Evolutionary conservation across 345 rosid genomes (phyloP), one percentile per base, ranked within the genome.

Genomic region (Acer yangbiense): DNA sequence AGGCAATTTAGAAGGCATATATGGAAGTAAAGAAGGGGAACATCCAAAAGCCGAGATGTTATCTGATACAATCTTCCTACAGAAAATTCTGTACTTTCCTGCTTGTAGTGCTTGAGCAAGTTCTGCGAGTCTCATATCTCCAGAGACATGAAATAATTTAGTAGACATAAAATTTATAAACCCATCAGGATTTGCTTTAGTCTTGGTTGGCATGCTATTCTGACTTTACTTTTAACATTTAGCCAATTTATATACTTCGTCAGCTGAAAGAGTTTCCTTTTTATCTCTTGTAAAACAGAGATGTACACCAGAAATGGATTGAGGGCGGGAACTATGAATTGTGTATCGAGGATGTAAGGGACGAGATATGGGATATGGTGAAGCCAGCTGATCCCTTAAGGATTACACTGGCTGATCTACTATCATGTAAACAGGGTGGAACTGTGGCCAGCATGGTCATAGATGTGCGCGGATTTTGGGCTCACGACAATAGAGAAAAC

Each of bases 361-460:
- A 94, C 72, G 99, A 97, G 83, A 94, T 94, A 76, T 94, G 99
- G 99, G 98, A 97, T 77, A 97, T 97, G 99, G 99, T 97, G 71
- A 97, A 97, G 86, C 99, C 98, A 50, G 83, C 83, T 62, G 98
- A 97, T 82, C 93, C 92, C 0, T 81, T 97, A 68, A 88, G 55
- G 85, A 90, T 97, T 73, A 88, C 95, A 0, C 81, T 92, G 71
- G 74, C 88, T 0, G 98, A 97, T 84, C 91, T 97, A 71, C 92
- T 97, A 57, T 57, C 84, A 18, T 97, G 99, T 86, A 97, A 94
- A 77, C 99, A 97, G 73, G 99, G 99, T 39, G 99, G 99, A 46
- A 97, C 99, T 0, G 95, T 97, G 0, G 98, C 99, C 72, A 92
- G 99, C 88, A 96, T 94, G 99, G 91, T 96, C 6, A 91, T 94